phyloP scores from a whole-genome alignment of 1,139 yeast species.

The Candida mesenterica region DNA sequence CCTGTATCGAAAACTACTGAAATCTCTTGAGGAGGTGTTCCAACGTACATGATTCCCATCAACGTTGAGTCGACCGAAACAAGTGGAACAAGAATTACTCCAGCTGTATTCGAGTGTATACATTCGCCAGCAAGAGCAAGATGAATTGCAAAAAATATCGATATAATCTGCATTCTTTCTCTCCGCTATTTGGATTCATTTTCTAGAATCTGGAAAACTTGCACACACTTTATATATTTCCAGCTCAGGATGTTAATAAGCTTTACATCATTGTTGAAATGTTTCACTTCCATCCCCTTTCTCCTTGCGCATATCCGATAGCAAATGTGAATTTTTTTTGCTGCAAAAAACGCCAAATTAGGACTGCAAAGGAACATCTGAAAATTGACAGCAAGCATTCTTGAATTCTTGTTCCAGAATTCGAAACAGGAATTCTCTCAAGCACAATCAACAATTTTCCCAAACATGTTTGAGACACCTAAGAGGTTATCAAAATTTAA shows the following conservation, averaged over 20 bases:
- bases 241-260: too few relatives aligned
- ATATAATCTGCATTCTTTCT: too few relatives aligned
- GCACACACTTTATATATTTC: neutral
- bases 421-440: too few relatives aligned
- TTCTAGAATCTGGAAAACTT: neutral
- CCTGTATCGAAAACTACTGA: constrained; percentile 6
- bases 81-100: neutral
- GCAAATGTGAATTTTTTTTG: neutral
- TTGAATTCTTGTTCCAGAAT: too few relatives aligned
- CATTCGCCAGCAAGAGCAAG: neutral
- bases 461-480: too few relatives aligned
- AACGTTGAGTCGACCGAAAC: neutral
- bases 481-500: too few relatives aligned
- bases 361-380: constrained; percentile 1
- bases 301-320: too few relatives aligned
- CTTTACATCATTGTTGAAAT: too few relatives aligned
- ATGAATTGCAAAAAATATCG: neutral
- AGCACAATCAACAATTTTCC: too few relatives aligned
- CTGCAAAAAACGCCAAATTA: neutral
- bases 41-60: constrained; percentile 1
- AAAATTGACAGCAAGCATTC: neutral
- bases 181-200: too few relatives aligned
- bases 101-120: neutral
- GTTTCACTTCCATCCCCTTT: too few relatives aligned
- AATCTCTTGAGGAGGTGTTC: constrained; percentile 6